Evolutionary conservation across 768 basidiomycete species (phyloP), one percentile per base, ranked within the genome.

Genomic region (Boletus patriciae): DNA sequence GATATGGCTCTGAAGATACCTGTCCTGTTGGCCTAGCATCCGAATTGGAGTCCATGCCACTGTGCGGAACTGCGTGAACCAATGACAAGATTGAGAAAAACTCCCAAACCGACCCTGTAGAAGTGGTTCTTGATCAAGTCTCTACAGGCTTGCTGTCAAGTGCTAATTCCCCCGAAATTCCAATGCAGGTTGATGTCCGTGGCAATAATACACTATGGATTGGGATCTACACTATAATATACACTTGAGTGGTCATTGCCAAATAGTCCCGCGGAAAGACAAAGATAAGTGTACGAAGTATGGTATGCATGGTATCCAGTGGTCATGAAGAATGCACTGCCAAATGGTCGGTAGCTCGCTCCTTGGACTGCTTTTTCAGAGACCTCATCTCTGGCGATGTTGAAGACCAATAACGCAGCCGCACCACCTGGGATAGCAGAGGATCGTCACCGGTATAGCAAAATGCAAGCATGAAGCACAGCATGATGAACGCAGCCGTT

Each of bases 391-490:
- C 66, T 12, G 59, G 18, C 3, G 55, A 25, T 27, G 40, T 19
- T n/a, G 50, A 47, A 4, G 62, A 56, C 59, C 49, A 60, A 33
- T 62, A 55, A 11, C 62, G 54, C 16, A 58, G 59, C 25, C 66
- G 64, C 58, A 69, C 33, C 42, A 74, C 16, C 62, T 62, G 70
- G 42, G 58, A 40, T 12, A 75, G 57, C 31, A 83, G 53, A 13
- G 80, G 81, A 23, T 74, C 66, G 23, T 74, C 77, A 5, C 86
- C 87, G n/a, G 77, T 79, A 58, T 71, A 85, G 38, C 72, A 74
- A 45, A 79, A 70, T 0, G 76, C 67, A 11, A 85, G 67, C 2
- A 76, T 18, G 38, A 78, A 44, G 61, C 77, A 63, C 18, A 78
- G 31, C 15, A 65, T 50, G 27, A 83, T 68, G 11, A 86, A 55